Evolutionary conservation across 352 stramenopile genomes (phyloP).

Genomic region (Albugo laibachii): DNA sequence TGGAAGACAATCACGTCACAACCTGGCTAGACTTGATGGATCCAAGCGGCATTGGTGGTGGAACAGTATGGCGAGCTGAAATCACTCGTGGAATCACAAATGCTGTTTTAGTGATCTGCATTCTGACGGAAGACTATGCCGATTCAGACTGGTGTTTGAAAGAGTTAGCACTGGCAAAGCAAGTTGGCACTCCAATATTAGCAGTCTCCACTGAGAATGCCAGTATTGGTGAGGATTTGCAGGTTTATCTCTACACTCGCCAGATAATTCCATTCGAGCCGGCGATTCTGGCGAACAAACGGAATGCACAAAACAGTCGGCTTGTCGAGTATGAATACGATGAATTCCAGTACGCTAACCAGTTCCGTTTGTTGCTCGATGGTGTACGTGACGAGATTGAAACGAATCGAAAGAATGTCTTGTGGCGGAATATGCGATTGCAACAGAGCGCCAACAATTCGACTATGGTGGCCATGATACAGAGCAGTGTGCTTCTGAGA

Average conservation of each 20-base stretch:
- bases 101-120: constrained; percentile 47
- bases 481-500: neutral
- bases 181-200: constrained; percentile 56
- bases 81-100: constrained; percentile 64
- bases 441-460: constrained; percentile 6
- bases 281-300: constrained; percentile 26
- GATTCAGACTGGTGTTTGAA: constrained; percentile 74
- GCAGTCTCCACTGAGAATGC: constrained; percentile 50
- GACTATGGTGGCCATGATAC: constrained; percentile 9
- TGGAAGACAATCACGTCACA: constrained; percentile 62
- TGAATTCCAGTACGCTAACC: constrained; percentile 35
- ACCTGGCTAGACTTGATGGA: constrained; percentile 78
- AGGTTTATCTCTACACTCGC: constrained; percentile 71
- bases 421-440: constrained; percentile 18
- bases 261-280: constrained; percentile 65
- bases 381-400: constrained; percentile 70
- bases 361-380: constrained; percentile 61
- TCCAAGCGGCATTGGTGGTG: constrained; percentile 63
- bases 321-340: constrained; percentile 73
- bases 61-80: constrained; percentile 59
- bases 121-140: constrained; percentile 62
- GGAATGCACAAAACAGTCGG: constrained; percentile 25
- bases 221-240: constrained; percentile 41
- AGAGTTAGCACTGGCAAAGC: constrained; percentile 57
- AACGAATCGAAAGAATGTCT: constrained; percentile 29